Evolutionary conservation across 2,329 filamentous ascomycete genomes (phyloP), one percentile per base, ranked within the genome.

Genomic region (Aspergillus ochraceoroseus): DNA sequence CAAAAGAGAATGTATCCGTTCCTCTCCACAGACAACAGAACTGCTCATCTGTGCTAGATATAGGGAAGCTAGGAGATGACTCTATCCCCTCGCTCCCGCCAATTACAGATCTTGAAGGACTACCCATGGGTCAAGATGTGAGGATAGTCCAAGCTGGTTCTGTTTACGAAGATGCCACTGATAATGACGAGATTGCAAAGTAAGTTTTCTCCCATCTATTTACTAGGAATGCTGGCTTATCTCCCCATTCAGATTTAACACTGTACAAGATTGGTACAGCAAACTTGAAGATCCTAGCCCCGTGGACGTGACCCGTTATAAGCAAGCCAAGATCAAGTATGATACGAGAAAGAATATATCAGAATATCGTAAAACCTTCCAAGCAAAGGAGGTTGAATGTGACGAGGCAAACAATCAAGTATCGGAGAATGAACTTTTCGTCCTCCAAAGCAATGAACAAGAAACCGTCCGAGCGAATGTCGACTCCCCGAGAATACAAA

Each of bases 171-270:
- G 31, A 43, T 23, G 20, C 13, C 6, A 12, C 15, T 18, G 30
- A 32, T 11, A 7, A 7, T 8, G 20, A 19, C 2, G 43, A 41
- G 1, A 11, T 23, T 1, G 7, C 35, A 20, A 23, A 38, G 43
- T 42, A 19, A 15, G 46, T 34, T 14, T 6, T 9, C 2, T 12
- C 4, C 2, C 20, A 5, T 9, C 5, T 1, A 12, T n/a, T n/a
- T n/a, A n/a, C n/a, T 28, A 5, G 11, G 7, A 1, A 7, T 9
- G 8, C 9, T 5, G 11, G 0, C 9, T 31, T 27, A n/a, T 40
- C 46, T 6, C 32, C 6, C 7, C 1, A 15, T 19, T 5, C 13
- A 53, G 51, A 14, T 52, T 49, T 13, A 12, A 44, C 7, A 26
- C 29, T 7, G 13, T 44, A 3, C 9, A 52, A 15, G 14, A 13